Percentiles rank a stretch among this genome's conserved stretches.
phyloP scores from a whole-genome alignment of 768 basidiomycete species.

The Fomitopsis pulvina region DNA sequence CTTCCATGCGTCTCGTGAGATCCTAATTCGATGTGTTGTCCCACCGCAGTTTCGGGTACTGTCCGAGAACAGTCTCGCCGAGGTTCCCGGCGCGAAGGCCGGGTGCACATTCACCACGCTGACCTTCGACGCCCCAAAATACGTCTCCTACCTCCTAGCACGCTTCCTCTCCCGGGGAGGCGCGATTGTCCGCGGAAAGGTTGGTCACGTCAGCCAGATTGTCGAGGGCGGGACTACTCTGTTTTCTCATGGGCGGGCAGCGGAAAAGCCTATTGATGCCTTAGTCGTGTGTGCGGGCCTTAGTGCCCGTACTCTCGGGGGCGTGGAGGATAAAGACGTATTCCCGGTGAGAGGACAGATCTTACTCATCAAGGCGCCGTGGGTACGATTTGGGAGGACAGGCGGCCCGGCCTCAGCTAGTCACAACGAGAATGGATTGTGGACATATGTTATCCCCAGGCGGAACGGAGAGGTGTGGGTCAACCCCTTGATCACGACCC shows the following conservation, averaged over 20 bases:
- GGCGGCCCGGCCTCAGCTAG: conserved; percentile 30
- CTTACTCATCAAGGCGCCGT: conserved; percentile 38
- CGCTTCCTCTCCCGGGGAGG: conserved; percentile 60
- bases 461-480: conserved; percentile 41
- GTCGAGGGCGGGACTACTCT: conserved; percentile 44
- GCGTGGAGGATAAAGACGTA: conserved; percentile 42
- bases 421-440: conserved; percentile 30
- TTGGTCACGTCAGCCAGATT: conserved; percentile 70
- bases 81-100: conserved; percentile 27
- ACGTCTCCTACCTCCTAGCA: conserved; percentile 55
- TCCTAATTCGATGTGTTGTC: too few species aligned
- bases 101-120: conserved; percentile 63
- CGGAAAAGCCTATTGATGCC: conserved; percentile 32
- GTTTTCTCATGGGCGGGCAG: conserved; percentile 13
- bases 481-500: too few species aligned
- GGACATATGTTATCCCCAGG: conserved; percentile 64
- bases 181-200: conserved; percentile 42
- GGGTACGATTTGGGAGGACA: conserved; percentile 42
- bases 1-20: too few species aligned
- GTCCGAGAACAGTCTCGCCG: conserved; percentile 32
- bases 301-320: conserved; percentile 44
- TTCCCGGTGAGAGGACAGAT: conserved; percentile 44
- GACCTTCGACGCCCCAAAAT: conserved; percentile 58
- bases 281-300: conserved; percentile 69
- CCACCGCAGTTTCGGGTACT: conserved; percentile 40